Percentiles rank a stretch among this genome's conserved stretches.
Conservation (phyloP, 331 rosid species). For the Rhamnella rubrinervis region DNA sequence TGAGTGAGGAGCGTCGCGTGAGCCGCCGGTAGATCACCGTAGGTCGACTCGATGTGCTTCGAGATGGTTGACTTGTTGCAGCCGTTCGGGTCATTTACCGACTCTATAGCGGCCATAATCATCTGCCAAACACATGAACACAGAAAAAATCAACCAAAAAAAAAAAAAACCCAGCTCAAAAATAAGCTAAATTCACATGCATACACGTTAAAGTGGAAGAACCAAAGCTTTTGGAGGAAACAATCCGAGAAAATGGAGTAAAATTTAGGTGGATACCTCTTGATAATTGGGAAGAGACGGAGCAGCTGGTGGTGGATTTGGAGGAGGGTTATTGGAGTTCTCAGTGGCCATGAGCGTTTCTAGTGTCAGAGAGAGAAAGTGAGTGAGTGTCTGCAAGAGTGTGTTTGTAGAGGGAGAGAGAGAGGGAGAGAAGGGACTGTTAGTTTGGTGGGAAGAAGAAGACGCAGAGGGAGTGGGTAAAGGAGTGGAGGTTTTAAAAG, state of each 20-base stretch:
- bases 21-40: slow-evolving; percentile 38
- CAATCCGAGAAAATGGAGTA: background rate
- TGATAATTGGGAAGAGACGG: slow-evolving; percentile 40
- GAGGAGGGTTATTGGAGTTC: slow-evolving; percentile 10
- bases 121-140: slow-evolving; percentile 18
- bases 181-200: background rate
- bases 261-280: slow-evolving; percentile 23
- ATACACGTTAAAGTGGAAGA: background rate
- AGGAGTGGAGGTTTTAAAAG: slow-evolving; percentile 35
- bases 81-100: slow-evolving; percentile 35
- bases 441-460: slow-evolving; percentile 27
- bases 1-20: slow-evolving; percentile 41
- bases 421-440: slow-evolving; percentile 17
- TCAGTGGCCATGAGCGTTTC: slow-evolving; percentile 39
- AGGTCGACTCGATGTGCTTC: slow-evolving; percentile 41
- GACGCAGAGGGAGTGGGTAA: slow-evolving; percentile 17
- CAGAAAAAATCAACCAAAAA: too few relatives aligned
- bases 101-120: slow-evolving; percentile 51
- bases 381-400: slow-evolving; percentile 2
- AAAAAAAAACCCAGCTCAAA: slow-evolving; percentile 2
- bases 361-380: background rate
- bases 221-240: background rate
- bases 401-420: background rate
- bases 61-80: slow-evolving; percentile 44
- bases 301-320: slow-evolving; percentile 10